Evolutionary conservation across 371 early-diverging fungal species (phyloP), one percentile per base, ranked within the genome.

Genomic region (Haplosporangium sp.): DNA sequence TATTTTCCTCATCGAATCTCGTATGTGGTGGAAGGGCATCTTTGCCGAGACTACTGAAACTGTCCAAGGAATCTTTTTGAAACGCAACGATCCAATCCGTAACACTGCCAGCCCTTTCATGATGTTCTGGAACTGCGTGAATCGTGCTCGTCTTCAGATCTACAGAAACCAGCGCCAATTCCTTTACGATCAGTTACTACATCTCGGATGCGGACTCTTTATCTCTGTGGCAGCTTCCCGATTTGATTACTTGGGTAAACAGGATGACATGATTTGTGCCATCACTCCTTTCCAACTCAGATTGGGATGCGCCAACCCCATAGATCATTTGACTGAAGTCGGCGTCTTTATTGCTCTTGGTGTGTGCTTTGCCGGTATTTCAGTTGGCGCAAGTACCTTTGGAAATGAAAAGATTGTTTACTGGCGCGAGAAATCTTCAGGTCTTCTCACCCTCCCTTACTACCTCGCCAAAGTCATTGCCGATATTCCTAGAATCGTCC

Each of bases 391-490:
- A 13, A 71, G 69, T 55, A 74, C 87, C 3, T 71, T 71, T 42
- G 71, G 71, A 17, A 65, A 65, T 20, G 89, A 89, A 70, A 83
- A 82, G 59, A 67, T 82, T n/a, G 89, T 89, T 20, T 88, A 82
- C 65, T 88, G 88, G 88, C 83, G 89, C 11, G 88, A 90, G n/a
- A 77, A 87, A 20, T 72, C 86, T 3, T 74, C 85, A 9, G 90
- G 89, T 52, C 70, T 85, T 69, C 65, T 76, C 45, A 84, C 89
- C 0, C 37, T 88, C 19, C 86, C 88, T 15, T 90, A 85, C 64
- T 90, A 83, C 67, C 20, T 89, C 10, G 87, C 88, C 50, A 89
- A 89, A 65, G 63, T 78, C 47, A 65, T 89, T 58, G 85, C 88
- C 5, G 89, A 89, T 55, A 67, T 89, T 4, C 87, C 88, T 11